Base-by-base conservation (phyloP, 768 basidiomycete genomes). In the Serpula lacrymans region DNA sequence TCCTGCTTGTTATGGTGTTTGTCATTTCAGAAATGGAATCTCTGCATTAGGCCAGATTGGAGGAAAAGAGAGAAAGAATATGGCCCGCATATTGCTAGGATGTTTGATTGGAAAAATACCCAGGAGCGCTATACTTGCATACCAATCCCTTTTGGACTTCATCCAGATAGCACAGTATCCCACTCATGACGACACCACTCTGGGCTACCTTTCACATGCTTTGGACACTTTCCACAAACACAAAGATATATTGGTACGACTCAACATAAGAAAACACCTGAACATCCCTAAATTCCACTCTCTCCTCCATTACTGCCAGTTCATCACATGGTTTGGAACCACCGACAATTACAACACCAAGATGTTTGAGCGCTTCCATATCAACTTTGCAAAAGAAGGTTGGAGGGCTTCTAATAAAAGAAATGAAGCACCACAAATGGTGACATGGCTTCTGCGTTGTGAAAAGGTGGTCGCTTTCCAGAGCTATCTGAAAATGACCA, bases 21-120 rank as follows among this genome's bases (percentile, higher is more conserved):
- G 38, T 26, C 63, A 69, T 34, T 75, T 76, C 58, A 59, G 57
- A 24, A 65, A 64, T 5, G 72, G 72, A 0, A 70, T 77, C 14
- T 68, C 64, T 1, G 24, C 46, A 0, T 48, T 68, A 1, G 55
- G 64, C 6, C 71, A 74, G 41, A 69, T 65, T 66, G 71, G 70
- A 0, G 72, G 72, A 2, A 59, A 49, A 0, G 70, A 77, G 47
- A 56, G 65, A 38, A 68, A 70, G 35, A 50, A 46, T 10, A 66
- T 71, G 58, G 53, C 64, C 39, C 50, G 57, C 22, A 54, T 65
- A 2, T 65, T 69, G 36, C 17, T 65, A 2, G 58, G 52, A 0
- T 49, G 62, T 2, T 13, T 73, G 1, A 55, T 58, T 4, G 60
- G 60, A 6, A n/a, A n/a, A n/a, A n/a, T n/a, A n/a, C n/a, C n/a